Base-by-base conservation (phyloP, 345 rosid genomes). In the Hevea brasiliensis region DNA sequence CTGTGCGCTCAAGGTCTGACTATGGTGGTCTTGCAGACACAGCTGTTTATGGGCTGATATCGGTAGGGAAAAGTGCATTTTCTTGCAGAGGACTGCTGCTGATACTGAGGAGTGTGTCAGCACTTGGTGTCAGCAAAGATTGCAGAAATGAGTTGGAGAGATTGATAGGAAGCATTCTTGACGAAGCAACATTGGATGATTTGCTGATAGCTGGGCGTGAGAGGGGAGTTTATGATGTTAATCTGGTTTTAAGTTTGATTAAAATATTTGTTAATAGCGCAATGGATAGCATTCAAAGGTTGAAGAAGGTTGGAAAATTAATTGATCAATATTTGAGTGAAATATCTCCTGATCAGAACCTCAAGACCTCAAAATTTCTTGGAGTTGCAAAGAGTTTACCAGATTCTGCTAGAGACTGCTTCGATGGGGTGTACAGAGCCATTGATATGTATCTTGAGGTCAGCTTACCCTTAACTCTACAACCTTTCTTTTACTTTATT, bases 401-500 rank as follows among this genome's bases (percentile, higher is more conserved):
- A 18, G 92, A 87, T 75, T 73, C 85, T 61, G 90, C 92, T 15
- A 84, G 92, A 79, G 90, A 89, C 76, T 84, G 88, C 82, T 88
- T 83, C 71, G 95, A 90, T 84, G 95, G 90, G 51, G 86, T 92
- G 79, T 90, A 88, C 86, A 85, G 82, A 84, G 90, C 95, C 65
- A 85, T 92, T 73, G 95, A 92, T 64, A 85, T 87, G 79, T 92
- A 84, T 82, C 91, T 90, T 26, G 84, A 88, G 92, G 97, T 88
- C 51, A 84, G 77, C 56, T 73, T 47, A 11, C 11, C 55, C 61
- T 7, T 5, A 6, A 21, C 44, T 60, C 51, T 45, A 20, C 41
- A 32, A 4, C 37, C 37, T 32, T 4, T 32, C 2, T 32, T 32
- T 32, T 32, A 1, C n/a, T n/a, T n/a, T n/a, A n/a, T n/a, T n/a